These are phyloP conservation scores for Exophiala viscosa DNA, from an alignment of 2,329 filamentous ascomycete genomes.

Conservation along the genomic window DNA sequence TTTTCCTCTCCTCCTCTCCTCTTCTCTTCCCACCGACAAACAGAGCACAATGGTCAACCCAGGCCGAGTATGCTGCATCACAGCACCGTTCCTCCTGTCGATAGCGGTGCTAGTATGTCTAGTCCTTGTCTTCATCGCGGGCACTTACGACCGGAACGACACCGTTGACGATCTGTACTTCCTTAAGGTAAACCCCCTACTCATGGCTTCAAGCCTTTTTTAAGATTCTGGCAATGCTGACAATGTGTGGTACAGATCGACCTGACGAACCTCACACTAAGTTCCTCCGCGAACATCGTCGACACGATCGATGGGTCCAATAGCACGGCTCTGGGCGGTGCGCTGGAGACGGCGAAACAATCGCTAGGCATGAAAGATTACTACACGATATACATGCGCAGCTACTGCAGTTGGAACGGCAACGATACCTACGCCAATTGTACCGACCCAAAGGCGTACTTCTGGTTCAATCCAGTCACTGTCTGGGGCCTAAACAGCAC, in stretches of 20 bases:
- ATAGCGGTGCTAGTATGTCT: constrained; percentile 70
- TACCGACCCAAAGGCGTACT: constrained; percentile 68
- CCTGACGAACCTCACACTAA: constrained; percentile 57
- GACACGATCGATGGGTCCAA: constrained; percentile 36
- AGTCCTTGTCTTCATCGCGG: constrained; percentile 55
- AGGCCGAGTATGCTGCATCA: constrained; percentile 81
- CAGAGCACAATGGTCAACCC: constrained; percentile 60
- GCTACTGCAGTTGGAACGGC: constrained; percentile 68
- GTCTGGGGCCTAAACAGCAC: constrained; percentile 58
- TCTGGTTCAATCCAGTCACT: constrained; percentile 69
- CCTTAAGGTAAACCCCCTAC: constrained; percentile 40
- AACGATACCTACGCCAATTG: constrained; percentile 58
- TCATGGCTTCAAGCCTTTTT: not conserved
- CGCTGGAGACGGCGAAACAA: constrained; percentile 37
- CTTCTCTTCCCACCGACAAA: not conserved
- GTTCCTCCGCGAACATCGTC: constrained; percentile 37
- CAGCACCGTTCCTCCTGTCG: constrained; percentile 78
- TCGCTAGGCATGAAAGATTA: constrained; percentile 63
- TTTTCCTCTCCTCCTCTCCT: no score
- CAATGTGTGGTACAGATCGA: constrained; percentile 54
- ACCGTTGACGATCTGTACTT: constrained; percentile 55
- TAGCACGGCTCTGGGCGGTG: constrained; percentile 32
- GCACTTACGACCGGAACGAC: constrained; percentile 48
- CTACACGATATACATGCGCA: constrained; percentile 82
- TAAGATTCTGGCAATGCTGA: constrained; percentile 7